Conservation (phyloP, 148 eudicot genomes). For the Rhododendron griersonianum region DNA sequence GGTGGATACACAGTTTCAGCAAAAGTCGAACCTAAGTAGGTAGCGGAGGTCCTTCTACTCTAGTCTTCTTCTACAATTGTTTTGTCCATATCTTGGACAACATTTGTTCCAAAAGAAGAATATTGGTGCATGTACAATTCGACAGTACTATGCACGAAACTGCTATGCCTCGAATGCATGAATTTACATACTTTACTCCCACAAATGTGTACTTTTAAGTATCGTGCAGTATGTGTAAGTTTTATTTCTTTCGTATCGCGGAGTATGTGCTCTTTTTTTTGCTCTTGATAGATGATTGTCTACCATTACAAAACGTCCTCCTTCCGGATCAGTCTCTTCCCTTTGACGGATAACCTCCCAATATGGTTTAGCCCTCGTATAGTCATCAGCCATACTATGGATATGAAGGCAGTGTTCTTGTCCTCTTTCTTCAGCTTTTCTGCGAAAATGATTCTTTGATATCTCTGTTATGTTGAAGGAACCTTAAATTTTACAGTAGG, state of each 20-base stretch:
- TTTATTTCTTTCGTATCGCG: not conserved
- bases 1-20: conserved; percentile 65
- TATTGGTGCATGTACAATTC: not conserved
- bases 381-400: not conserved
- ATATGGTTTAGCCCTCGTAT: not conserved
- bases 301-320: no score
- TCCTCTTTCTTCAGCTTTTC: not conserved
- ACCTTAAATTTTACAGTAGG: not conserved
- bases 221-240: not conserved
- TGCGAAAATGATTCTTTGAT: not conserved
- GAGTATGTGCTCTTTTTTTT: not conserved
- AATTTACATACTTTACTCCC: not conserved
- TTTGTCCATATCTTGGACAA: not conserved
- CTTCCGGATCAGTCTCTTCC: no score
- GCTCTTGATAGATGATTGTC: not conserved
- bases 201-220: not conserved
- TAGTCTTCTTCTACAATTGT: not conserved
- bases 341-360: not conserved
- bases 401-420: not conserved
- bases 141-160: not conserved
- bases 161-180: not conserved
- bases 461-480: not conserved
- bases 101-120: not conserved
- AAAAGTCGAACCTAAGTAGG: conserved; percentile 66
- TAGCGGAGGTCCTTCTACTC: not conserved